phyloP scores from a whole-genome alignment of 768 basidiomycete genomes.

The Macrolepiota fuliginosa region DNA sequence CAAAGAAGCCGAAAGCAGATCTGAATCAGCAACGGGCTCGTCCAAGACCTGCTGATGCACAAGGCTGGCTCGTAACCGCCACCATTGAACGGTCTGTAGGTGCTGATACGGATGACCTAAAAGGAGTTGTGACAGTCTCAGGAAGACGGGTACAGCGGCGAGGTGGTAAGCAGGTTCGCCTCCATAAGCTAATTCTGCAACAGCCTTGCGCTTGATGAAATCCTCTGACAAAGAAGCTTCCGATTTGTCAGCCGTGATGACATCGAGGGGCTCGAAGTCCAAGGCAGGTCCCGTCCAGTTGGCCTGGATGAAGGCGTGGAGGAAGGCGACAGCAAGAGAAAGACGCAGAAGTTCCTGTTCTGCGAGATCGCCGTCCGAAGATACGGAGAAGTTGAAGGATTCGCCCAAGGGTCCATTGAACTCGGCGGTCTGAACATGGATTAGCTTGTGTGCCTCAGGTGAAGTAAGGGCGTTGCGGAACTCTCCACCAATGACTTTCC shows the following conservation, averaged over 20 bases:
- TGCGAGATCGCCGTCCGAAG: conserved; percentile 25
- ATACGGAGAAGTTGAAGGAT: conserved; percentile 29
- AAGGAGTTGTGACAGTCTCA: conserved; percentile 74
- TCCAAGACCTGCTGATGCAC: conserved; percentile 83
- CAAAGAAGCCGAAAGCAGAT: conserved; percentile 38
- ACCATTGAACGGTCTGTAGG: conserved; percentile 63
- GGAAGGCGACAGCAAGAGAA: conserved; percentile 68
- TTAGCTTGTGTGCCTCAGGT: conserved; percentile 37
- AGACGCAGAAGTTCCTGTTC: conserved; percentile 59
- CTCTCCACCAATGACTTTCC: conserved; percentile 56
- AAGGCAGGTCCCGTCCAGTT: conserved; percentile 98
- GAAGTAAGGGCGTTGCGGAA: conserved; percentile 55
- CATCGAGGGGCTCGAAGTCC: conserved; percentile 47
- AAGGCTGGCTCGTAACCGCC: conserved; percentile 72
- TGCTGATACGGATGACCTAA: conserved; percentile 50
- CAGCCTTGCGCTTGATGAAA: conserved; percentile 59
- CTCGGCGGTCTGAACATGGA: conserved; percentile 28
- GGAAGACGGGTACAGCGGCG: conserved; percentile 59
- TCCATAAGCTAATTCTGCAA: conserved; percentile 73
- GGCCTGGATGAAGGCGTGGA: conserved; percentile 87
- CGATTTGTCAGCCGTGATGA: conserved; percentile 28
- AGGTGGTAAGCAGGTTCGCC: conserved; percentile 99
- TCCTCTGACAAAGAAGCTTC: conserved; percentile 37
- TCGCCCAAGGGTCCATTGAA: conserved; percentile 32
- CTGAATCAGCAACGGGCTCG: conserved; percentile 67